These are phyloP conservation scores for Ceratobasidium sp. DNA, from an alignment of 1,284 basidiomycete species.

Conservation along the genomic window DNA sequence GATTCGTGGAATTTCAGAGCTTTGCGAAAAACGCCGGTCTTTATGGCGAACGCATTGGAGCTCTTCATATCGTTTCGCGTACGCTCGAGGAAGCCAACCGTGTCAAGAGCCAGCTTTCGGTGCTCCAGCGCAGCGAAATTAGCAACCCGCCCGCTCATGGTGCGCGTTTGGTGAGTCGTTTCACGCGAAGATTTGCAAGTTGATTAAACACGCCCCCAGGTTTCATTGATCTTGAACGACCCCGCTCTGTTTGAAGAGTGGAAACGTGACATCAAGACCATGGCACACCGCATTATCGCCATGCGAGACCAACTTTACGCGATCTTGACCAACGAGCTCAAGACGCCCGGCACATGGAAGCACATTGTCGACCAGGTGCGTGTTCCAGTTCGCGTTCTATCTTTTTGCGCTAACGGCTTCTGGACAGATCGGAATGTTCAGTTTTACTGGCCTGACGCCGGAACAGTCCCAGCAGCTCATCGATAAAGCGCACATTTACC, in stretches of 20 bases:
- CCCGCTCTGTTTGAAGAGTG: slow-evolving; percentile 81
- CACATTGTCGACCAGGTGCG: slow-evolving; percentile 81
- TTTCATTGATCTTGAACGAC: slow-evolving; percentile 82
- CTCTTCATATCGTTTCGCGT: slow-evolving; percentile 77
- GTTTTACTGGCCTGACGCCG: slow-evolving; percentile 80
- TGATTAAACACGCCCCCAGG: slow-evolving; percentile 57
- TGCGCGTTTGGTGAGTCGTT: slow-evolving; percentile 77
- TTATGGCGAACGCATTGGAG: slow-evolving; percentile 91
- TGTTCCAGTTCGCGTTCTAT: neutral
- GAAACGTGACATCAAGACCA: slow-evolving; percentile 90
- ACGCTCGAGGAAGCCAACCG: slow-evolving; percentile 73
- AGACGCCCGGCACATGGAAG: slow-evolving; percentile 93
- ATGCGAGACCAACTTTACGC: slow-evolving; percentile 87
- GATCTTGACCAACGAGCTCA: slow-evolving; percentile 81
- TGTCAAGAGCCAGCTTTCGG: slow-evolving; percentile 85
- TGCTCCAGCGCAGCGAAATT: slow-evolving; percentile 90
- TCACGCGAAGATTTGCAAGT: neutral
- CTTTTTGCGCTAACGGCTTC: neutral
- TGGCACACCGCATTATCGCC: slow-evolving; percentile 90
- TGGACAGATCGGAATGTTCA: slow-evolving; percentile 84
- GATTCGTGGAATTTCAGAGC: slow-evolving; percentile 64
- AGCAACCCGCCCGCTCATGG: slow-evolving; percentile 93
- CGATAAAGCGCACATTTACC: slow-evolving; percentile 86
- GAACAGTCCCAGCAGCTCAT: slow-evolving; percentile 78
- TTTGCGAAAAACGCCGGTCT: slow-evolving; percentile 97